phyloP scores from a whole-genome alignment of 306 rosid species.

The Oemleria cerasiformis region DNA sequence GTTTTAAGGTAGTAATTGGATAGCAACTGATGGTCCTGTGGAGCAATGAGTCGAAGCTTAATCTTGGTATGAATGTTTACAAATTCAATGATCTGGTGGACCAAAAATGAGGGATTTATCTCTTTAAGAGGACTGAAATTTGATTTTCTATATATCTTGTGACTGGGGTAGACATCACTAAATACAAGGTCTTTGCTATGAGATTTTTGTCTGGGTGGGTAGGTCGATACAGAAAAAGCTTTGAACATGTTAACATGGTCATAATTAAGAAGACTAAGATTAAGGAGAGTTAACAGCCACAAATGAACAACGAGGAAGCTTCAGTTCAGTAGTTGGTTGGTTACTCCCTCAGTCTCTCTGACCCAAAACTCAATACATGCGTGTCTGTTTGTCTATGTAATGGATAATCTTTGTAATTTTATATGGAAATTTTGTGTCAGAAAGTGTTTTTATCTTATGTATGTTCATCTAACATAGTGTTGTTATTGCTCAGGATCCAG shows the following conservation, averaged over 20 bases:
- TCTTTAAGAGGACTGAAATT: not conserved
- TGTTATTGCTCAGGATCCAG: slow-evolving; percentile 54
- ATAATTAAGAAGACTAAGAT: not conserved
- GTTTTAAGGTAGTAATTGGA: not conserved
- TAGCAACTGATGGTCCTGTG: not conserved
- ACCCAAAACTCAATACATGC: not conserved
- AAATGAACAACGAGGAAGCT: not conserved
- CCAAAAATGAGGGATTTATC: not conserved
- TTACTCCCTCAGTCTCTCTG: not conserved
- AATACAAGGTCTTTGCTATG: not conserved
- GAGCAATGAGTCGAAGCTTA: slow-evolving; percentile 2
- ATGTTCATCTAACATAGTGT: not conserved
- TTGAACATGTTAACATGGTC: not conserved
- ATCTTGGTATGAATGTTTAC: not conserved
- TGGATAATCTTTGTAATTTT: not conserved
- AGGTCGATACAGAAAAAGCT: not conserved
- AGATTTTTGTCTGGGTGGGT: not conserved
- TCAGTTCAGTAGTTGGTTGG: not conserved
- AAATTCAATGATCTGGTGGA: not conserved
- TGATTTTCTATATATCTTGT: not conserved
- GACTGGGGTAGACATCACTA: not conserved
- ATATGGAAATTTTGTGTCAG: not conserved
- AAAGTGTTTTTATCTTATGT: not conserved
- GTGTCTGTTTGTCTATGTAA: not conserved
- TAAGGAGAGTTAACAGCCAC: not conserved